Conservation (phyloP, 2,329 filamentous ascomycete genomes). For the Venturia oleaginea region DNA sequence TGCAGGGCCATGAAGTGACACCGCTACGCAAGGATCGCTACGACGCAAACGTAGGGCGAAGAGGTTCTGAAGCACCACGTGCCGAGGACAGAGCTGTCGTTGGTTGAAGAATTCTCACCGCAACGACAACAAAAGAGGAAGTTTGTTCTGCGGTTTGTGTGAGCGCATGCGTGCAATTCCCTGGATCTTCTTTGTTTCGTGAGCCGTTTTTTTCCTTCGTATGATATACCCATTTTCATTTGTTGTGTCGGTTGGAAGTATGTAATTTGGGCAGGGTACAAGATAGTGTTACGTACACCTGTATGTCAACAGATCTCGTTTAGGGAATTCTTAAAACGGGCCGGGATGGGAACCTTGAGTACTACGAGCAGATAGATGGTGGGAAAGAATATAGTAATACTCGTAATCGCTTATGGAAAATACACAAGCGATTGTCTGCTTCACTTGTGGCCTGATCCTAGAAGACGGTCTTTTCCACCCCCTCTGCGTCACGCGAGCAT, state of each 20-base stretch:
- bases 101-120: neutral
- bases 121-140: neutral
- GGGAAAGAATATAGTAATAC: neutral
- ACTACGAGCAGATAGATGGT: no score
- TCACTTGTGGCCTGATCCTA: no score
- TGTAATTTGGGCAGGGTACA: neutral
- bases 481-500: no score
- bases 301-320: neutral
- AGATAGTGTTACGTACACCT: neutral
- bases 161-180: neutral
- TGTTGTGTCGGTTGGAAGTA: neutral
- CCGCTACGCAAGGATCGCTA: neutral
- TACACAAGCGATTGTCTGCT: no score
- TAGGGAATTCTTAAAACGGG: neutral
- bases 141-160: neutral
- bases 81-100: neutral
- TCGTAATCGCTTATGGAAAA: no score
- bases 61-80: neutral
- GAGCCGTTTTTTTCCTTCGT: neutral
- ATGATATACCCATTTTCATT: slow-evolving; percentile 8
- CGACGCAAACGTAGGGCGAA: neutral
- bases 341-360: neutral
- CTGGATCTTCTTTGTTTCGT: neutral
- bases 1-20: neutral
- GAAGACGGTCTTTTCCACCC: no score